Conservation (phyloP, 805 yeast species). For the Diddensiella santjacobensis region DNA sequence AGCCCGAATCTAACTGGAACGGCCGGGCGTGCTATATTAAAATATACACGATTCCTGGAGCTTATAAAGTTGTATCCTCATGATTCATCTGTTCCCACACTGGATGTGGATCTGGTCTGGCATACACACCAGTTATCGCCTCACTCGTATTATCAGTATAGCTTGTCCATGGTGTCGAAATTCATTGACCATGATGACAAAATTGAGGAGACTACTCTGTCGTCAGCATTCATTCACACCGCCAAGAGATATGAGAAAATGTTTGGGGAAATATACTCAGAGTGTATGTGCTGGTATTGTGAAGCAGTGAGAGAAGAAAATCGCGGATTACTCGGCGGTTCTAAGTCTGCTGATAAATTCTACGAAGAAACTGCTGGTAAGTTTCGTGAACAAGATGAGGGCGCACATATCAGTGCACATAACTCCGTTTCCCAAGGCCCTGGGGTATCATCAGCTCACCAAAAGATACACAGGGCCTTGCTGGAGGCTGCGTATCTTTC, state of each 20-base stretch:
- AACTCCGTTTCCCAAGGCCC: constrained; percentile 8
- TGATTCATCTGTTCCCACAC: constrained; percentile 17
- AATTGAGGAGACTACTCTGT: constrained; percentile 10
- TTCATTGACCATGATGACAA: constrained; percentile 20
- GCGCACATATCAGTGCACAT: constrained; percentile 15
- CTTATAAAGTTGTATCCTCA: constrained; percentile 5
- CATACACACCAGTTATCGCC: constrained; percentile 24
- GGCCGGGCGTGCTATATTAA: constrained; percentile 8
- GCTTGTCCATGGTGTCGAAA: not conserved
- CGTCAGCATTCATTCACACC: constrained; percentile 10
- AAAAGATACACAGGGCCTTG: not conserved
- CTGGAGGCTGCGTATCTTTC: not conserved
- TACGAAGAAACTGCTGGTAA: not conserved
- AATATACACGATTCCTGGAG: constrained; percentile 14
- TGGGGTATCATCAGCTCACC: not conserved
- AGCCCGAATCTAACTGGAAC: constrained; percentile 16
- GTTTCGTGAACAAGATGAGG: not conserved
- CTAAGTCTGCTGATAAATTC: not conserved
- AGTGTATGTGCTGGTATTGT: constrained; percentile 20
- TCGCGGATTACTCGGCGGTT: not conserved
- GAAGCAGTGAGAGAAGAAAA: constrained; percentile 12
- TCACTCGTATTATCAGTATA: constrained; percentile 5
- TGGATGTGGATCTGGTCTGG: constrained; percentile 25
- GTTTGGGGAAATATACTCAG: constrained; percentile 14
- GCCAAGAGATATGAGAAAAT: constrained; percentile 7